phyloP scores from a whole-genome alignment of 2,329 filamentous ascomycete genomes.

The Talaromyces piceae region DNA sequence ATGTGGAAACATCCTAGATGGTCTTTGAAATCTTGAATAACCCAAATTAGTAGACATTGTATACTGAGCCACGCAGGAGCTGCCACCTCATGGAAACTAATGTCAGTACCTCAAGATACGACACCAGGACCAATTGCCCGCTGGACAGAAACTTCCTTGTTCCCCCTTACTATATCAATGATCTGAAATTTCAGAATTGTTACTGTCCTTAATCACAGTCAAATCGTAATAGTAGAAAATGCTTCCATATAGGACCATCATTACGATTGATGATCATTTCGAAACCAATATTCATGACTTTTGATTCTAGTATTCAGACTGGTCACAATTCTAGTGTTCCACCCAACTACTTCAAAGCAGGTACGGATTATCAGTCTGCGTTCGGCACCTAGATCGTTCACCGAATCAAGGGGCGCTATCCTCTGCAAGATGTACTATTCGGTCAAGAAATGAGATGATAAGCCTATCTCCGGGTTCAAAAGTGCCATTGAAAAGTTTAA shows the following conservation, averaged over 20 bases:
- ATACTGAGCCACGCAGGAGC: no score
- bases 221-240: no score
- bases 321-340: conserved; percentile 4
- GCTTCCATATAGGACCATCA: conserved; percentile 10
- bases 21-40: no score
- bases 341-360: conserved; percentile 4
- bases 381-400: conserved; percentile 7
- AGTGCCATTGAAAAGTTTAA: conserved; percentile 4
- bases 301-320: conserved; percentile 1
- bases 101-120: no score
- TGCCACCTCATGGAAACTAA: no score
- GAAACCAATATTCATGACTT: conserved; percentile 8
- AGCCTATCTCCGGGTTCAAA: conserved; percentile 6
- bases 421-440: conserved; percentile 4
- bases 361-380: conserved; percentile 3
- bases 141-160: no score
- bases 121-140: no score
- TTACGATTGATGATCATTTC: conserved; percentile 9
- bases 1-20: no score
- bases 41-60: no score
- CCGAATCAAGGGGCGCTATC: conserved; percentile 6
- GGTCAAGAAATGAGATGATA: conserved; percentile 1
- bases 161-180: no score
- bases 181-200: no score
- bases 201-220: no score